phyloP scores from a whole-genome alignment of 148 eudicot species.

The Mesembryanthemum crystallinum region DNA sequence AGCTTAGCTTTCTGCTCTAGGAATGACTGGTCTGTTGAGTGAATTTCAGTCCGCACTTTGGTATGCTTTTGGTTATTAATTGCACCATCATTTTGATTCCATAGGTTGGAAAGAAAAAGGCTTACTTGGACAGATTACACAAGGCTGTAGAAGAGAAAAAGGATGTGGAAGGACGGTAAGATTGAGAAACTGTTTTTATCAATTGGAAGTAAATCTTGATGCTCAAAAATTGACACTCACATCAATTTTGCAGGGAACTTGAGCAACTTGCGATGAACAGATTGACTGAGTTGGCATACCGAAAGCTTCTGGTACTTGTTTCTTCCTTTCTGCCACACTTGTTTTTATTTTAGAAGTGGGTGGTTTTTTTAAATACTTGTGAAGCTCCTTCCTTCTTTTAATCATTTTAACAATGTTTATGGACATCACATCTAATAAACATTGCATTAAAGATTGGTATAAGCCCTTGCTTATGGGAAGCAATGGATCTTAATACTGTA shows the following conservation, averaged over 20 bases:
- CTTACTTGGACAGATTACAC: slow-evolving; percentile 40
- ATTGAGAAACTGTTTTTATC: slow-evolving; percentile 13
- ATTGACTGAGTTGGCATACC: slow-evolving; percentile 66
- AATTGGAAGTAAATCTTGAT: slow-evolving; percentile 2
- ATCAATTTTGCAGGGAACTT: slow-evolving; percentile 51
- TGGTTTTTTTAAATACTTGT: not conserved
- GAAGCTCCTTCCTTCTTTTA: too few species aligned
- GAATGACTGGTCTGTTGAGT: not conserved
- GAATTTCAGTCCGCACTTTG: not conserved
- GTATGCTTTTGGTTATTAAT: not conserved
- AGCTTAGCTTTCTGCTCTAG: not conserved
- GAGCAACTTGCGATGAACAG: slow-evolving; percentile 71
- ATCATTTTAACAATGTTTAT: too few species aligned
- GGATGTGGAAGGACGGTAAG: slow-evolving; percentile 52
- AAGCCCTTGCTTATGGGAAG: too few species aligned
- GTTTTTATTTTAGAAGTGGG: not conserved
- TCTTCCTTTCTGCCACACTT: not conserved
- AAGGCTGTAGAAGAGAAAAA: slow-evolving; percentile 47
- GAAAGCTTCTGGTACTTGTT: slow-evolving; percentile 65
- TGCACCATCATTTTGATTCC: slow-evolving; percentile 17
- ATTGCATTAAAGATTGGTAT: too few species aligned
- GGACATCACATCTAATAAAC: too few species aligned
- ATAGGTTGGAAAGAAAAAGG: slow-evolving; percentile 58
- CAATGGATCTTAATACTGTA: too few species aligned
- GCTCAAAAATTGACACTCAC: slow-evolving; percentile 4